Conservation (phyloP, 371 early-diverging fungal genomes). For the Rhizopus microsporus region DNA sequence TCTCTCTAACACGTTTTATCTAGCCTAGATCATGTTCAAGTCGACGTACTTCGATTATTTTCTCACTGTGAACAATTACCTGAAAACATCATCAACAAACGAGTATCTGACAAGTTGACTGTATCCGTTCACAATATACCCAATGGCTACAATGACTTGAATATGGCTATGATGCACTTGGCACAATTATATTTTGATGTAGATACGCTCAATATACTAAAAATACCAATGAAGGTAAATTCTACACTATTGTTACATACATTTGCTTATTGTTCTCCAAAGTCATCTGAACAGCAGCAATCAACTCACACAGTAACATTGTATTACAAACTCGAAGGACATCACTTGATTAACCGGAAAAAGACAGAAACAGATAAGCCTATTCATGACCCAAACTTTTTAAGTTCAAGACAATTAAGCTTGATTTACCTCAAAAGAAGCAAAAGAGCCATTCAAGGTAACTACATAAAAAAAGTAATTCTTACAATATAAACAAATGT, state of each 20-base stretch:
- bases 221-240: conserved; percentile 38
- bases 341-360: conserved; percentile 25
- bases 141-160: conserved; percentile 29
- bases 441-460: conserved; percentile 28
- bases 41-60: conserved; percentile 25
- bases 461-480: neutral
- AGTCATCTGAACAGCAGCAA: conserved; percentile 21
- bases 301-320: conserved; percentile 29
- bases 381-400: conserved; percentile 22
- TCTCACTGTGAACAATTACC: neutral
- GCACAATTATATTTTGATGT: conserved; percentile 35
- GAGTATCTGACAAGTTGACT: conserved; percentile 23
- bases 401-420: conserved; percentile 20
- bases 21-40: conserved; percentile 19
- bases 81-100: conserved; percentile 6
- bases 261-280: neutral
- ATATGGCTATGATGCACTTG: conserved; percentile 31
- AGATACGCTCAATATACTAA: conserved; percentile 26
- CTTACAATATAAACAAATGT: neutral
- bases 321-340: conserved; percentile 27
- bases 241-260: neutral
- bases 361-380: conserved; percentile 7
- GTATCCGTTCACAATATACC: conserved; percentile 36
- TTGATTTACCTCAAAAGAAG: conserved; percentile 32
- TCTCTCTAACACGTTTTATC: neutral